Conservation (phyloP, 2,329 filamentous ascomycete genomes). For the Colletotrichum kahawae region DNA sequence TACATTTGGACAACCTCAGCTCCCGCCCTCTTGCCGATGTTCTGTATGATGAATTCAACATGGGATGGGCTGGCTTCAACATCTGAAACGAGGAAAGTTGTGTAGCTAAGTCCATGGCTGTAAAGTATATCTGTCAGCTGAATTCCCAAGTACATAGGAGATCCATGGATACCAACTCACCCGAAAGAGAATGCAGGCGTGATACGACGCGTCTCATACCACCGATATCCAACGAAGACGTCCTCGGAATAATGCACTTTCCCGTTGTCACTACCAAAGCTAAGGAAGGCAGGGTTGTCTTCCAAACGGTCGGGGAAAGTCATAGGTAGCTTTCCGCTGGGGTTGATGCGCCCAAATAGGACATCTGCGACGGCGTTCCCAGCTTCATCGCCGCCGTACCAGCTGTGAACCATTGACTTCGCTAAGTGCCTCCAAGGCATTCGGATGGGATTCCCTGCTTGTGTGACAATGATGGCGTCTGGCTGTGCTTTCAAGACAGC, state of each 20-base stretch:
- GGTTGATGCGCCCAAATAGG: constrained; percentile 70
- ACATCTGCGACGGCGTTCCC: constrained; percentile 76
- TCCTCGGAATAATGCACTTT: constrained; percentile 74
- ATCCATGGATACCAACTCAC: neutral
- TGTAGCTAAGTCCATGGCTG: constrained; percentile 73
- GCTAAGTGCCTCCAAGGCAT: constrained; percentile 65
- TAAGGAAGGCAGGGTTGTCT: constrained; percentile 73
- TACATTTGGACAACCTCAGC: constrained; percentile 56
- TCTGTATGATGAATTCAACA: constrained; percentile 55
- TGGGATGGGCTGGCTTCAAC: constrained; percentile 42
- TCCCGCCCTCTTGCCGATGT: constrained; percentile 54
- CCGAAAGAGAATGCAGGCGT: constrained; percentile 69
- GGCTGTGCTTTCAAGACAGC: constrained; percentile 68
- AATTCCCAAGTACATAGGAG: accelerated
- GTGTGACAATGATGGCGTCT: constrained; percentile 70
- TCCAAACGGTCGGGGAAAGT: constrained; percentile 68
- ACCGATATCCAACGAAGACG: constrained; percentile 75
- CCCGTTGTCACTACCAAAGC: constrained; percentile 68
- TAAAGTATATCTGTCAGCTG: neutral
- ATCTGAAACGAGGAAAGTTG: constrained; percentile 59
- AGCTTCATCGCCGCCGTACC: constrained; percentile 79
- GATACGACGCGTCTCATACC: constrained; percentile 67
- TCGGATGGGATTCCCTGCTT: constrained; percentile 70
- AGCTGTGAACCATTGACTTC: constrained; percentile 67
- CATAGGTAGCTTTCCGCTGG: constrained; percentile 77